phyloP scores from a whole-genome alignment of 116 monocot species.

The Zostera marina region DNA sequence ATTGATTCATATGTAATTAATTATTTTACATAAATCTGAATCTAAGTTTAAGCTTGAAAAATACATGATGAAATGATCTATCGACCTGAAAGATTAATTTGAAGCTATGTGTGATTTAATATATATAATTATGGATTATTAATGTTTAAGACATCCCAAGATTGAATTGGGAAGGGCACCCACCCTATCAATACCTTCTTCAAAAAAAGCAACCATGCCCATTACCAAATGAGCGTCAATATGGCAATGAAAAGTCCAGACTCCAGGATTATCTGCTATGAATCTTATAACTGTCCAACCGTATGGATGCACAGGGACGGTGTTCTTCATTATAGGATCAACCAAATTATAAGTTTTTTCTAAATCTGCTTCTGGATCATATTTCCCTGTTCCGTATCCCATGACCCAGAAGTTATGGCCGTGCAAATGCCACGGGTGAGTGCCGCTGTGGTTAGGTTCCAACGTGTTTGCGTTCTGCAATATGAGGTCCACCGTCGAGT shows the following conservation, averaged over 20 bases:
- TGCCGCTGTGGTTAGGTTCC: conserved; percentile 29
- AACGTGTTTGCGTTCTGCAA: conserved; percentile 60
- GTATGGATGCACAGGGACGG: conserved; percentile 40
- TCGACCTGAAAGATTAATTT: too few relatives aligned
- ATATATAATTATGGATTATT: too few relatives aligned
- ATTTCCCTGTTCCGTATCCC: conserved; percentile 41
- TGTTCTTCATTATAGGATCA: conserved; percentile 62
- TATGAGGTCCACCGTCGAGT: conserved; percentile 45
- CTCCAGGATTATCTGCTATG: conserved; percentile 48
- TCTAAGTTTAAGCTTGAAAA: too few relatives aligned
- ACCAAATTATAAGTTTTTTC: conserved; percentile 19
- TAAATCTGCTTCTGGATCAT: conserved; percentile 21
- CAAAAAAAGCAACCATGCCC: conserved; percentile 64
- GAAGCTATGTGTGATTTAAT: too few relatives aligned
- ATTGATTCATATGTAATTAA: too few relatives aligned
- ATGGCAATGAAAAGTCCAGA: conserved; percentile 70
- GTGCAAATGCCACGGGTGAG: conserved; percentile 64
- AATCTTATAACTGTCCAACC: conserved; percentile 73
- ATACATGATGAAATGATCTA: too few relatives aligned
- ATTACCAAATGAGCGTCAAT: conserved; percentile 53
- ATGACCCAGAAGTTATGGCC: conserved; percentile 72
- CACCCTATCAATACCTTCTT: conserved; percentile 33
- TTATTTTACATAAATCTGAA: too few relatives aligned
- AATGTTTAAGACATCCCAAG: conserved; percentile 25
- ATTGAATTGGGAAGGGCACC: conserved; percentile 25